phyloP scores from a whole-genome alignment of 2,329 filamentous ascomycete species.

The Arthrobotrys musiformis region DNA sequence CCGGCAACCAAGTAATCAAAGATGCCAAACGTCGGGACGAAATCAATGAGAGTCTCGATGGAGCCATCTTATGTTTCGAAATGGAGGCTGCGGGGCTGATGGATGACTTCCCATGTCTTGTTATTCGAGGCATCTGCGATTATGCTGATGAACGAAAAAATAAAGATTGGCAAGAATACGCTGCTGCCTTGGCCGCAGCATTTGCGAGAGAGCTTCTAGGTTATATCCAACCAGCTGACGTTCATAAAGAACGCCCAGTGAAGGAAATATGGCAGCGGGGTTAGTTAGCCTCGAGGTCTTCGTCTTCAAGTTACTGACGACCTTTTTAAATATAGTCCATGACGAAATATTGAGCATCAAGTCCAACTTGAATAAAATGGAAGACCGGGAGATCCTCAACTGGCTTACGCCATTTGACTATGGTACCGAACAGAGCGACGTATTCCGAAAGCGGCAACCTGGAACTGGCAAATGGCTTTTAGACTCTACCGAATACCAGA shows the following conservation, averaged over 20 bases:
- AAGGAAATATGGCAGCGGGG: background rate
- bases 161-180: constrained; percentile 55
- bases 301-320: background rate
- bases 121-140: constrained; percentile 57
- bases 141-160: constrained; percentile 57
- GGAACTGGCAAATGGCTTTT: constrained; percentile 67
- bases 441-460: constrained; percentile 61
- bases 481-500: constrained; percentile 61
- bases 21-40: constrained; percentile 56
- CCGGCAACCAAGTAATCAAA: constrained; percentile 57
- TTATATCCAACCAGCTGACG: background rate
- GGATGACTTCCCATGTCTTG: constrained; percentile 54
- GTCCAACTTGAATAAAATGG: background rate
- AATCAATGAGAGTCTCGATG: constrained; percentile 24
- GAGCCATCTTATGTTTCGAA: constrained; percentile 31
- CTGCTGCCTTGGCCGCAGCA: constrained; percentile 54
- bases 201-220: constrained; percentile 53
- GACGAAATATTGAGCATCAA: background rate
- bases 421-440: constrained; percentile 6
- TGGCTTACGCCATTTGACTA: constrained; percentile 22
- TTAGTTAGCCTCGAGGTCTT: background rate
- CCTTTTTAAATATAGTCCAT: background rate
- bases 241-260: background rate
- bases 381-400: constrained; percentile 1
- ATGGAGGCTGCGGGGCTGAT: constrained; percentile 46